A percentile compares a stretch with the other conserved stretches of the same genome.
phyloP scores from a whole-genome alignment of 805 yeast genomes.

The Kuraishia cidri region DNA sequence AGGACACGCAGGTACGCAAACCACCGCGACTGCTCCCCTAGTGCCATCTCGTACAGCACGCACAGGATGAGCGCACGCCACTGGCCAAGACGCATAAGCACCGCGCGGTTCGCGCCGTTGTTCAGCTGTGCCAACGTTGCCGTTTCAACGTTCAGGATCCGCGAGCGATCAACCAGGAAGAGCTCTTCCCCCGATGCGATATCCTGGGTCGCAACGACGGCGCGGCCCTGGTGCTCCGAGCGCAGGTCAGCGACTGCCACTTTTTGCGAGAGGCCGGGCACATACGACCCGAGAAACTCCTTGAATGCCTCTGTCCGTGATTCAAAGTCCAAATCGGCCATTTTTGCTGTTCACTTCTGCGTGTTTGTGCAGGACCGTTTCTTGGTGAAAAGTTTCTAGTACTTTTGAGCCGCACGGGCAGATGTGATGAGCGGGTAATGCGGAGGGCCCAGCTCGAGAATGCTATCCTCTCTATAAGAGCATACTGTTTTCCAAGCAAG shows the following conservation, averaged over 20 bases:
- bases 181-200: constrained; percentile 55
- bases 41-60: constrained; percentile 50
- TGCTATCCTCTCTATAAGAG: too few relatives aligned
- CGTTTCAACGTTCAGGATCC: constrained; percentile 51
- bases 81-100: constrained; percentile 37
- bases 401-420: too few relatives aligned
- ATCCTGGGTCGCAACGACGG: constrained; percentile 54
- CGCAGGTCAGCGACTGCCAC: constrained; percentile 57
- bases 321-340: too few relatives aligned
- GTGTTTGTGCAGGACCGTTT: too few relatives aligned
- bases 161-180: constrained; percentile 57
- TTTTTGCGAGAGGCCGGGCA: constrained; percentile 55
- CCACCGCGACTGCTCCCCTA: constrained; percentile 51
- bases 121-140: constrained; percentile 29
- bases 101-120: constrained; percentile 20
- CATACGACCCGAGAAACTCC: too few relatives aligned
- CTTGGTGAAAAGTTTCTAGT: too few relatives aligned
- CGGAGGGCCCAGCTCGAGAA: too few relatives aligned
- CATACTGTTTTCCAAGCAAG: too few relatives aligned
- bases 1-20: constrained; percentile 59
- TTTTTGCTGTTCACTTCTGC: too few relatives aligned
- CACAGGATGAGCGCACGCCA: constrained; percentile 78
- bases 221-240: constrained; percentile 61
- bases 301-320: constrained; percentile 35
- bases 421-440: too few relatives aligned